Conservation (phyloP, 352 stramenopile species). For the Globisporangium nagaii region DNA sequence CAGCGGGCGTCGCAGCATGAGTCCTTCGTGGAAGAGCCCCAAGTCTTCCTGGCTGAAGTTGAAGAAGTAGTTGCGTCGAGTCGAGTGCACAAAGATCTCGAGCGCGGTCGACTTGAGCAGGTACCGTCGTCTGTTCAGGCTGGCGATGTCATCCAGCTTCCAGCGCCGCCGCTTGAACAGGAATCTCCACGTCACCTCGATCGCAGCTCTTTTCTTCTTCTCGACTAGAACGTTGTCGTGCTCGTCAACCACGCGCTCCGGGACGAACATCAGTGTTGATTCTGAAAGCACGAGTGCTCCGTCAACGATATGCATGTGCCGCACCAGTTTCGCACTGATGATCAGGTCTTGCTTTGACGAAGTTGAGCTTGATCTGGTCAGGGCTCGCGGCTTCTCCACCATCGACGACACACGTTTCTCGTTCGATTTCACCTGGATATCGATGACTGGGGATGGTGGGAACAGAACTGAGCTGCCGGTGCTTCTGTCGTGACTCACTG, state of each 20-base stretch:
- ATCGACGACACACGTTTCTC: background rate
- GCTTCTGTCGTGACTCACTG: background rate
- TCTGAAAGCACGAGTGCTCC: constrained; percentile 55
- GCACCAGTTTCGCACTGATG: constrained; percentile 62
- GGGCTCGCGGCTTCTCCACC: background rate
- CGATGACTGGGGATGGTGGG: background rate
- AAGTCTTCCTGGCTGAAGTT: constrained; percentile 56
- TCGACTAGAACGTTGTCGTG: constrained; percentile 57
- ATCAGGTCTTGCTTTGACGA: constrained; percentile 17
- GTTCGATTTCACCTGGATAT: background rate
- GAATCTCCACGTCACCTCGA: constrained; percentile 53
- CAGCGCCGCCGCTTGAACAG: constrained; percentile 68
- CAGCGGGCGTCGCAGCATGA: constrained; percentile 54
- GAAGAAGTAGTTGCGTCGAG: constrained; percentile 85
- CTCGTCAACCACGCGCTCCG: constrained; percentile 70
- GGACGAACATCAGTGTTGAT: constrained; percentile 50
- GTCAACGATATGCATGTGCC: constrained; percentile 70
- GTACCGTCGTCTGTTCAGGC: constrained; percentile 70
- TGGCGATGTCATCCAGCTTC: constrained; percentile 68
- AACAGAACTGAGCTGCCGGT: background rate
- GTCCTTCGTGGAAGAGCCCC: constrained; percentile 49
- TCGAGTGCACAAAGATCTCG: constrained; percentile 80
- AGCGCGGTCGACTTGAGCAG: constrained; percentile 75
- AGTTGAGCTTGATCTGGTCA: background rate
- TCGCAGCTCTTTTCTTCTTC: constrained; percentile 28